phyloP scores from a whole-genome alignment of 257 asterid genomes.

The Coffea eugenioides region DNA sequence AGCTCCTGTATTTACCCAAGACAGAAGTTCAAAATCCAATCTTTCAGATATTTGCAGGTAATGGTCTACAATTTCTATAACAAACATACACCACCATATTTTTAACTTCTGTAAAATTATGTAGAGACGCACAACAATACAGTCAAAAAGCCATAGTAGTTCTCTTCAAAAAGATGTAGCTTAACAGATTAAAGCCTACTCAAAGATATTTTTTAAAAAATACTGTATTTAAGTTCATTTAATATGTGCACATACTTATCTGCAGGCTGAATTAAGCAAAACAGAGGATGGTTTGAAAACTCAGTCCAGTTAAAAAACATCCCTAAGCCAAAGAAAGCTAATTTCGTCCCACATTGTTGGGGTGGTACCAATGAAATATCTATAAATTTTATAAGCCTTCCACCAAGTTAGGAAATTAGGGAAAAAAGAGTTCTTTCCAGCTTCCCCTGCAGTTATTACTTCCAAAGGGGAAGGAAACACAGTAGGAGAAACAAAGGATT shows the following conservation, averaged over 20 bases:
- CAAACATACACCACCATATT: not conserved
- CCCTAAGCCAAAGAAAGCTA: not conserved
- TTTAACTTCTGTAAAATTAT: not conserved
- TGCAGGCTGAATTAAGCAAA: not conserved
- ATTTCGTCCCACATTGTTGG: not conserved
- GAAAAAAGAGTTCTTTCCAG: not conserved
- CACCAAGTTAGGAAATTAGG: not conserved
- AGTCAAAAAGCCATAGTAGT: not conserved
- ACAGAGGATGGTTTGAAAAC: not conserved
- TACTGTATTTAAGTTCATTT: not conserved
- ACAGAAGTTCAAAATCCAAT: slow-evolving; percentile 1
- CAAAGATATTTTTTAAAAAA: not conserved
- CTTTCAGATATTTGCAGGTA: not conserved
- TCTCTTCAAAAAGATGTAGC: not conserved
- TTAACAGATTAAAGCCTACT: not conserved
- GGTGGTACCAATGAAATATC: not conserved
- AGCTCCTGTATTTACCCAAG: slow-evolving; percentile 16
- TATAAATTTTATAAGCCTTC: not conserved
- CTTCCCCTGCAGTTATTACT: not conserved
- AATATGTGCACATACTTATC: not conserved
- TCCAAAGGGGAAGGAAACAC: no score
- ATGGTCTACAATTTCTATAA: not conserved
- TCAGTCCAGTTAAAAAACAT: not conserved
- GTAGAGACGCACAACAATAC: not conserved
- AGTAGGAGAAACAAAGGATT: not conserved